Evolutionary conservation across 2,329 filamentous ascomycete species (phyloP), one percentile per base, ranked within the genome.

Genomic region (Colletotrichum plurivorum): DNA sequence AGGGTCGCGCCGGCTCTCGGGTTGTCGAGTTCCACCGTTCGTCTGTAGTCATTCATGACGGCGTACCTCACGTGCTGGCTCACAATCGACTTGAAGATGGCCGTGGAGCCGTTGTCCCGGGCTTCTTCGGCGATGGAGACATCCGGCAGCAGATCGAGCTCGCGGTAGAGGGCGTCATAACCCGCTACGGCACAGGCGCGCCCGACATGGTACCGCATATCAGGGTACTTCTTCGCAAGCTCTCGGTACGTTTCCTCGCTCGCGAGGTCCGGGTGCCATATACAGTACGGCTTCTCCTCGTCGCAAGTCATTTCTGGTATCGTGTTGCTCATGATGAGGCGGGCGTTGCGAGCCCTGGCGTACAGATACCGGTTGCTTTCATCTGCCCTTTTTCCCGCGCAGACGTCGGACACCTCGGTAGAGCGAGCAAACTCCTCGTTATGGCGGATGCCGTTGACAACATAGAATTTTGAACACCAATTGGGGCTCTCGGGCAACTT

Each of bases 261-360:
- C 2, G 82, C 77, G 0, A 78, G 22, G 1, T 81, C 76, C 0
- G 81, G 82, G 71, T 81, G 71, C 81, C 81, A 84, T 48, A 84
- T 80, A 65, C 80, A 83, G 69, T 82, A 82, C 2, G 78, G 79
- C 0, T 48, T 62, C n/a, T 75, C 56, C 7, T 76, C 73, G 15
- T 70, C 56, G 36, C 71, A 52, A 15, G 48, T 4, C 27, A 64
- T 64, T 12, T 74, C 71, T 2, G 78, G 79, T 20, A 80, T 76
- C 4, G 39, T 54, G n/a, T 76, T 72, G 63, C 75, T 78, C 76
- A 80, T 80, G 59, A 79, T 78, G 43, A 52, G 46, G 2, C 53
- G 61, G 0, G 53, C 61, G 10, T 64, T 63, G 3, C 51, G 58
- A 3, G 64, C 64, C 16, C 64, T 41, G 22, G 63, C 36, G 4